Conservation (phyloP, 306 rosid species). For the Rosa lucieae region DNA sequence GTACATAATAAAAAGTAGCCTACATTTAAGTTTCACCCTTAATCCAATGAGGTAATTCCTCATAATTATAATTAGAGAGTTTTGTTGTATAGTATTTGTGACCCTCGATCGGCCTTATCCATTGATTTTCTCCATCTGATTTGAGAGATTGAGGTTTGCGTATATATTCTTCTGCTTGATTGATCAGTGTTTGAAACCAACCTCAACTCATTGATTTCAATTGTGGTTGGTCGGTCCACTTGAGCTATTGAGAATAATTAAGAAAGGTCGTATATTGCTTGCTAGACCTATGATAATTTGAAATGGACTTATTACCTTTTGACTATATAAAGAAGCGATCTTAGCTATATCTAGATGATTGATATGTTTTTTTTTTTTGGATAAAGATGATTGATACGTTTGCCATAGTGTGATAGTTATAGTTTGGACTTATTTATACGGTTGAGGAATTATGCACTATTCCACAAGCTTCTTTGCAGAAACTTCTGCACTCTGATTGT, state of each 20-base stretch:
- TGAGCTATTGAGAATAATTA: not conserved
- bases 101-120: not conserved
- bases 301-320: not conserved
- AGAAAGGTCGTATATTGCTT: slow-evolving; percentile 11
- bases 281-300: not conserved
- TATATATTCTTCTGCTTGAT: too few relatives aligned
- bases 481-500: not conserved
- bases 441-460: not conserved
- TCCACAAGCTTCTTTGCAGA: not conserved
- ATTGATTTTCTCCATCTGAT: not conserved
- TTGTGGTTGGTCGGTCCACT: not conserved
- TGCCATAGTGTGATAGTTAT: not conserved
- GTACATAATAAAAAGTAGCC: not conserved
- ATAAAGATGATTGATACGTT: not conserved
- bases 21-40: not conserved
- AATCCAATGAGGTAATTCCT: not conserved
- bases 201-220: not conserved
- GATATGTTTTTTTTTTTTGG: not conserved
- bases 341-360: not conserved
- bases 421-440: not conserved
- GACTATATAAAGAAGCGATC: not conserved
- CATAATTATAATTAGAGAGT: not conserved
- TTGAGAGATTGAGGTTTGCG: not conserved
- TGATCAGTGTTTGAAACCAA: not conserved
- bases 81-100: not conserved